phyloP scores from a whole-genome alignment of 2,329 filamentous ascomycete species.

The Fusarium algeriense region DNA sequence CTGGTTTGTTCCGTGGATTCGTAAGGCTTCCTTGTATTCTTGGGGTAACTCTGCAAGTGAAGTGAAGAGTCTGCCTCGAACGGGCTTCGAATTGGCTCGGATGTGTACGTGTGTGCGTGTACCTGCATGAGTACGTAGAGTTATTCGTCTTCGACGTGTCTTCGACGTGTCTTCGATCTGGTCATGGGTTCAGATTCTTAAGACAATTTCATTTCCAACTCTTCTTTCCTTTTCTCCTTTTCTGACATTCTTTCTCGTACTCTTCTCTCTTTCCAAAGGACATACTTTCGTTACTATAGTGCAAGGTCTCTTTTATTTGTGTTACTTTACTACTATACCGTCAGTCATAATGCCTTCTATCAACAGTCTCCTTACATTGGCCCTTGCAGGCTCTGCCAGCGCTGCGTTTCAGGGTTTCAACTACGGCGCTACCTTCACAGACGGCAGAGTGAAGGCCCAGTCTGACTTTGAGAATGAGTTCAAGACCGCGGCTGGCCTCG shows the following conservation, averaged over 20 bases:
- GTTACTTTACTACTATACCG: neutral
- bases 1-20: neutral
- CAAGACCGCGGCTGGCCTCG: slow-evolving; percentile 72
- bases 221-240: neutral
- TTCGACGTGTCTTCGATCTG: slow-evolving; percentile 14
- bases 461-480: slow-evolving; percentile 78
- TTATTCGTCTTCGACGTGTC: slow-evolving; percentile 19
- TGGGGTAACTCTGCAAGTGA: slow-evolving; percentile 7
- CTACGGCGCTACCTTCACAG: slow-evolving; percentile 74
- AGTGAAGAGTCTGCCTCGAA: slow-evolving; percentile 9
- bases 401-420: slow-evolving; percentile 75
- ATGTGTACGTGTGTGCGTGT: slow-evolving; percentile 21
- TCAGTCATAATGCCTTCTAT: slow-evolving; percentile 50
- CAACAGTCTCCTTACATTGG: slow-evolving; percentile 51
- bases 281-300: slow-evolving; percentile 34
- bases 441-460: slow-evolving; percentile 70
- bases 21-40: slow-evolving; percentile 3
- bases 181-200: slow-evolving; percentile 9
- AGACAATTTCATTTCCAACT: slow-evolving; percentile 3
- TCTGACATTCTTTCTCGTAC: slow-evolving; percentile 6
- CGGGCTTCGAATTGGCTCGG: slow-evolving; percentile 8
- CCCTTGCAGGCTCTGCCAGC: slow-evolving; percentile 51
- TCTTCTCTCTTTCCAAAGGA: slow-evolving; percentile 2
- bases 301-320: neutral
- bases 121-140: slow-evolving; percentile 30